Evolutionary conservation across 1,284 basidiomycete genomes (phyloP), one percentile per base, ranked within the genome.

Genomic region (Puccinia polysora): DNA sequence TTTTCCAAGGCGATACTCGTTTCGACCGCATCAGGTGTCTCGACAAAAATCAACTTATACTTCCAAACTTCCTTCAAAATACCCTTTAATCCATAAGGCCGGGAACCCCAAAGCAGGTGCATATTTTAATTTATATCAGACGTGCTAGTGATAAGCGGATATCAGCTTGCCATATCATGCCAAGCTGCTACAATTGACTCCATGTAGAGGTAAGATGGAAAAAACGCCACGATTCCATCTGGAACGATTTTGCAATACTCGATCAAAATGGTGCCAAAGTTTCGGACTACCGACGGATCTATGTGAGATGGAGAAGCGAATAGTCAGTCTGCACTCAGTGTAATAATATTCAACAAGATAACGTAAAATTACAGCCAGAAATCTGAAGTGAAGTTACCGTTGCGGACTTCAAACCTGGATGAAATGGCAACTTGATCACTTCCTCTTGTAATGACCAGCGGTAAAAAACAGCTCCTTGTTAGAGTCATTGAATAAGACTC

Each of bases 21-120:
- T 81, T 99, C 96, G 77, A 96, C 95, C 25, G 96, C 95, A 79
- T 99, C 96, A 3, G 96, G 96, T 2, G 96, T 99, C 82, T 99
- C 96, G 58, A 99, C 96, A 78, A 99, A 99, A 74, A 99, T 94
- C 56, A 99, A 85, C 82, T 99, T 99, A 83, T 98, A 88, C 82
- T 98, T 98, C 94, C 96, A 97, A 20, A 97, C 96, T 83, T 99
- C 94, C 78, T 95, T 97, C 74, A 99, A 83, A 76, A 98, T 98
- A 56, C 95, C 96, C 92, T 95, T 75, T 12, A 75, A 73, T 72
- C 50, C 49, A 49, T 55, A 67, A 74, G 47, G 25, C 34, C 23
- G 28, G 38, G 45, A 63, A 47, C 15, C 15, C 20, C 30, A 36
- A 18, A 14, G 14, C 25, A 38, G 34, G 14, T 25, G n/a, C n/a